Evolutionary conservation across 2,329 filamentous ascomycete species (phyloP), one percentile per base, ranked within the genome.

Genomic region (Hymenoscyphus salicellus): DNA sequence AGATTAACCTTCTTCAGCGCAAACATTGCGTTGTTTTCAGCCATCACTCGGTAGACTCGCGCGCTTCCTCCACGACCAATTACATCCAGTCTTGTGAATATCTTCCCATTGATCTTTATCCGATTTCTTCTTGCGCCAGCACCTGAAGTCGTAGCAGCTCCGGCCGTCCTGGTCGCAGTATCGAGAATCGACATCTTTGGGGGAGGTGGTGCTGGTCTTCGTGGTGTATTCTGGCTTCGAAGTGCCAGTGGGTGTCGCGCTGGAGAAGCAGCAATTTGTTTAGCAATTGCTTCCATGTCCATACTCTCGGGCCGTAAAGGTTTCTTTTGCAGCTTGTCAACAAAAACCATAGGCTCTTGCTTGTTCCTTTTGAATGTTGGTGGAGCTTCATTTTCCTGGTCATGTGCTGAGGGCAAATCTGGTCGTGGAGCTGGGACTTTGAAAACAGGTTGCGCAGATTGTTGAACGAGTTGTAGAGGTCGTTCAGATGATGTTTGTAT

Each of bases 181-280:
- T 98, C 93, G n/a, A 97, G 80, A 7, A 97, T 90, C 1, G 91
- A 95, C 94, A 98, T 98, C 77, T 97, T 98, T 0, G 95, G 94
- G 7, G 93, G 93, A 2, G 94, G 94, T 28, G 75, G 89, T 1
- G 92, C 92, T 26, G 90, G 84, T 70, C 93, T 83, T 72, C 87
- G 90, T 11, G 93, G 93, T 3, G 92, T 97, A 70, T 88, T 89
- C 63, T 83, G 81, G 69, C 78, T 84, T 63, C 87, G 79, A 1
- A 79, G 74, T 11, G 82, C 79, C 32, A 89, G 75, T 2, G 83
- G 83, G 63, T 83, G 85, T 68, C 86, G 78, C 55, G 86, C 85
- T 0, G 85, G 84, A 1, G 85, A 86, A 2, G 72, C 74, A 41
- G 79, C 73, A 69, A 68, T 77, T 17, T n/a, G 46, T 30, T 56